Conservation (phyloP, 2,329 filamentous ascomycete species). For the Fusarium sp. region DNA sequence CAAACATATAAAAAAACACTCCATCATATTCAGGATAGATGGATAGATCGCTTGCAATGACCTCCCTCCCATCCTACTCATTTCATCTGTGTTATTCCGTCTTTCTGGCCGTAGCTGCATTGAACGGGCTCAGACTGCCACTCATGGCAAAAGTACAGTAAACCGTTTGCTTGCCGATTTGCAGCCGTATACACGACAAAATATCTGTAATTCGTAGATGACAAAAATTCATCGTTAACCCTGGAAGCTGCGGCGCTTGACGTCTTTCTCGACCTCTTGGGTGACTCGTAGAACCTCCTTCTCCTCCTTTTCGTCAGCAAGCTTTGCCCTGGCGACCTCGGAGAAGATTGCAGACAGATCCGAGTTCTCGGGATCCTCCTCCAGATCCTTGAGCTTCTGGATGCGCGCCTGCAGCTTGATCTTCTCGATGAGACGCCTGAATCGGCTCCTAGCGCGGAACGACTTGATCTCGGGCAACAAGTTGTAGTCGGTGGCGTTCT, state of each 20-base stretch:
- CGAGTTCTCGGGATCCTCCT: slow-evolving; percentile 78
- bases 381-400: slow-evolving; percentile 90
- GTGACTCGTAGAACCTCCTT: slow-evolving; percentile 77
- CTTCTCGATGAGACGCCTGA: slow-evolving; percentile 92
- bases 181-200: neutral
- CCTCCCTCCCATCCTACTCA: slow-evolving; percentile 4
- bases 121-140: neutral
- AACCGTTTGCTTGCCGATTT: neutral
- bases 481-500: slow-evolving; percentile 94
- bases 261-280: slow-evolving; percentile 64
- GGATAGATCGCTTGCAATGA: slow-evolving; percentile 3
- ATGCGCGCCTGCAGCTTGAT: slow-evolving; percentile 97
- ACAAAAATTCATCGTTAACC: slow-evolving; percentile 8
- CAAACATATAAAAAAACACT: slow-evolving; percentile 20
- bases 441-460: slow-evolving; percentile 89
- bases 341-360: slow-evolving; percentile 77
- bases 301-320: slow-evolving; percentile 79
- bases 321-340: slow-evolving; percentile 93
- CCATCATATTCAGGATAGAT: slow-evolving; percentile 15
- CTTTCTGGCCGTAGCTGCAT: neutral
- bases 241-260: slow-evolving; percentile 48
- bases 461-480: slow-evolving; percentile 95
- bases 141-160: neutral
- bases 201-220: slow-evolving; percentile 3
- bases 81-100: slow-evolving; percentile 2